A percentile compares a stretch with the other conserved stretches of the same genome.
phyloP scores from a whole-genome alignment of 2,329 filamentous ascomycete species.

The Parafenestella ontariensis region DNA sequence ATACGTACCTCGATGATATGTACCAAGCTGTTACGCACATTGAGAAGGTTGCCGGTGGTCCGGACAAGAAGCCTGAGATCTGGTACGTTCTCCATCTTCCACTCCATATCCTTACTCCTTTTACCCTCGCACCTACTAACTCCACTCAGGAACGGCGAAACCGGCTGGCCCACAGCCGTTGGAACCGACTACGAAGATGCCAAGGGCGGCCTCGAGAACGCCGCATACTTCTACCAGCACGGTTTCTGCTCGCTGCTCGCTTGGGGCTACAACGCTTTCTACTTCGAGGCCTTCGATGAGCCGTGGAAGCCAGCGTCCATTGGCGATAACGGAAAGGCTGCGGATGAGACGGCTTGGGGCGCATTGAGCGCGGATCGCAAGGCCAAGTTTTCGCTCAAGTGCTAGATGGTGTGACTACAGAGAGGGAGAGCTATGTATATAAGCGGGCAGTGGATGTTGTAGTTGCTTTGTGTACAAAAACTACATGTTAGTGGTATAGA shows the following conservation, averaged over 20 bases:
- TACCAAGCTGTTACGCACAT: slow-evolving; percentile 69
- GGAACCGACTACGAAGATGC: slow-evolving; percentile 69
- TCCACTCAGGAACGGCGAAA: slow-evolving; percentile 30
- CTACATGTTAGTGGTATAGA: background rate
- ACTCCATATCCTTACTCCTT: background rate
- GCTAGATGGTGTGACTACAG: slow-evolving; percentile 39
- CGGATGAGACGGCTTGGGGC: slow-evolving; percentile 74
- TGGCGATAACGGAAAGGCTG: slow-evolving; percentile 67
- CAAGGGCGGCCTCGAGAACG: slow-evolving; percentile 65
- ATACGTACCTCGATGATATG: slow-evolving; percentile 72
- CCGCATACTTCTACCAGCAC: slow-evolving; percentile 65
- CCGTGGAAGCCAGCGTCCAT: slow-evolving; percentile 70
- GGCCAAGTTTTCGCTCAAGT: slow-evolving; percentile 63
- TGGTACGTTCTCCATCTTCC: slow-evolving; percentile 61
- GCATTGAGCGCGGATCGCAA: slow-evolving; percentile 67
- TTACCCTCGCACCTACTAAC: slow-evolving; percentile 11
- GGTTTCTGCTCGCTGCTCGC: slow-evolving; percentile 69
- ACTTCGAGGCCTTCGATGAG: slow-evolving; percentile 78
- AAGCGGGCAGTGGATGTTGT: background rate
- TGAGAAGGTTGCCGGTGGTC: slow-evolving; percentile 63
- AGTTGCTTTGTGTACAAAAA: background rate
- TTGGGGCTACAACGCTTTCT: slow-evolving; percentile 74
- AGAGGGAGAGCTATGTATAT: background rate
- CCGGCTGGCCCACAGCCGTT: slow-evolving; percentile 46
- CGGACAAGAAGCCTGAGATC: slow-evolving; percentile 63